Evolutionary conservation across 2,329 filamentous ascomycete species (phyloP).

Genomic region (Aspergillus candidus): DNA sequence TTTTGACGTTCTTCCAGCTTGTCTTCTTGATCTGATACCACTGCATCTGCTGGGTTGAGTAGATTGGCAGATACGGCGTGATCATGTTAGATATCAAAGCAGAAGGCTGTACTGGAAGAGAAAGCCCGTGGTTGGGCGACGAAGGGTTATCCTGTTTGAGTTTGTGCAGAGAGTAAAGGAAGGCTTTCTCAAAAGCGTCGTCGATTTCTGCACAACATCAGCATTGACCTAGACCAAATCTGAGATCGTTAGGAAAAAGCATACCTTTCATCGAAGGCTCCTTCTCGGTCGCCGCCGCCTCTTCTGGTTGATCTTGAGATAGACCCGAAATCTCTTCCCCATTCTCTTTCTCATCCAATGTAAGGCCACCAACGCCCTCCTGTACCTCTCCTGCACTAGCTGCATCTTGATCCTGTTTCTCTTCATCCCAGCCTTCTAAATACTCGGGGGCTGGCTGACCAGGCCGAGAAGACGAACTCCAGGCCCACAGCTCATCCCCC

Average conservation of each 20-base stretch:
- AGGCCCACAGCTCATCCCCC: constrained; percentile 63
- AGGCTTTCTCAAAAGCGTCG: constrained; percentile 57
- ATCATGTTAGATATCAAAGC: constrained; percentile 58
- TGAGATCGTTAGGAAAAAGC: not conserved
- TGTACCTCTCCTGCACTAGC: constrained; percentile 36
- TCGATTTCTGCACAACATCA: constrained; percentile 55
- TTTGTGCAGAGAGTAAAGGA: constrained; percentile 57
- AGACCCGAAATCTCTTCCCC: constrained; percentile 12
- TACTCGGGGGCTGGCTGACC: constrained; percentile 49
- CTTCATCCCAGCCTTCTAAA: constrained; percentile 47
- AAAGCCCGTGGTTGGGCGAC: constrained; percentile 49
- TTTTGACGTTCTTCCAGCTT: constrained; percentile 64
- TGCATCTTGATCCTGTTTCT: constrained; percentile 22
- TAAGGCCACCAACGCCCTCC: constrained; percentile 38
- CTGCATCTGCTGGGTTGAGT: constrained; percentile 49
- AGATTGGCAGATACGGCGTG: constrained; percentile 59
- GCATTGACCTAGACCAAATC: not conserved
- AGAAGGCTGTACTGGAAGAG: constrained; percentile 59
- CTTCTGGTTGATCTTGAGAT: constrained; percentile 27
- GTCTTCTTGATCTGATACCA: constrained; percentile 64
- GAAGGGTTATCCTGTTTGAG: constrained; percentile 52
- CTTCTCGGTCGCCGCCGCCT: constrained; percentile 35
- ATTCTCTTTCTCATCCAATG: constrained; percentile 25
- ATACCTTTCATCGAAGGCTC: constrained; percentile 54
- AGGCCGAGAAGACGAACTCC: constrained; percentile 50